phyloP scores from a whole-genome alignment of 805 yeast species.

The Dipodascus albidus region DNA sequence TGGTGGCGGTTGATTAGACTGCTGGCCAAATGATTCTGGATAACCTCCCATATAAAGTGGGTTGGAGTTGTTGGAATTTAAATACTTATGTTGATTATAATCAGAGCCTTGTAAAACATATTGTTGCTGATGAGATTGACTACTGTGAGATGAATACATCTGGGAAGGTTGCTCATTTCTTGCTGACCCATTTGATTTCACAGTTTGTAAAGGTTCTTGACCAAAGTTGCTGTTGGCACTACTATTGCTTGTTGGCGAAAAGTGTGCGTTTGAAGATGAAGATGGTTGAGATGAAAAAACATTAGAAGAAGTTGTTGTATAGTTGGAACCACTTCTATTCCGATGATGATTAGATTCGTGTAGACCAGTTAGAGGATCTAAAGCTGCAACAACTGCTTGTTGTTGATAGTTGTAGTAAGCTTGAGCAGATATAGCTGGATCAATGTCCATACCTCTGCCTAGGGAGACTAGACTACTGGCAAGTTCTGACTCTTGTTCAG shows the following conservation, averaged over 20 bases:
- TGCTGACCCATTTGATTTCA: neutral
- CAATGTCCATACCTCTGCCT: neutral
- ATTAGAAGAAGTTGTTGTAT: neutral
- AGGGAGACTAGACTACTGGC: neutral
- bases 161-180: neutral
- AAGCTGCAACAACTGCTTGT: neutral
- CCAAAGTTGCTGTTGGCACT: neutral
- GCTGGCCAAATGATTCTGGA: neutral
- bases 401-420: neutral
- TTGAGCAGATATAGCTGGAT: neutral
- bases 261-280: neutral
- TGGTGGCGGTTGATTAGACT: neutral
- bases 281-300: neutral
- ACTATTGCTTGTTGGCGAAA: conserved; percentile 1
- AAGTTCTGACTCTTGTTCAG: neutral
- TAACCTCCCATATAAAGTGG: neutral
- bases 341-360: neutral
- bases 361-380: neutral
- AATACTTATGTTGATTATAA: neutral
- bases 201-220: neutral
- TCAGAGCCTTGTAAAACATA: neutral
- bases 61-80: neutral
- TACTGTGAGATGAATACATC: neutral
- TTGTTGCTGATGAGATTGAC: neutral
- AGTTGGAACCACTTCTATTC: neutral